phyloP scores from a whole-genome alignment of 2,329 filamentous ascomycete species.

The Penicillium sp. region DNA sequence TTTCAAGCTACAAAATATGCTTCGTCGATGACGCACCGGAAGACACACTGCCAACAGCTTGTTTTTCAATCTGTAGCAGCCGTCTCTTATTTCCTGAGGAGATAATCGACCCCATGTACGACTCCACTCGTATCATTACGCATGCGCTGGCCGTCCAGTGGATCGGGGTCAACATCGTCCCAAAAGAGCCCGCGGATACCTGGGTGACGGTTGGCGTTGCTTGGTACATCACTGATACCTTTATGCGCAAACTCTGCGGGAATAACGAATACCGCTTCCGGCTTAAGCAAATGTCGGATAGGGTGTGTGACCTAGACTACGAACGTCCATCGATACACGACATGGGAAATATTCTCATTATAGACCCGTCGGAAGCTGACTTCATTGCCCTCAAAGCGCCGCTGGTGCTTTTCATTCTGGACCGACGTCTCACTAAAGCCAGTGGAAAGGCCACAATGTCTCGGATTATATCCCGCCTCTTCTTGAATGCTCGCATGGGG shows the following conservation, averaged over 20 bases:
- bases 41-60: constrained; percentile 78
- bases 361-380: constrained; percentile 84
- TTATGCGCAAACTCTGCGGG: constrained; percentile 87
- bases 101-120: constrained; percentile 82
- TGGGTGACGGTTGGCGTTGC: constrained; percentile 92
- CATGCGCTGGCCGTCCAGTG: constrained; percentile 89
- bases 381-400: constrained; percentile 92
- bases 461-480: constrained; percentile 82
- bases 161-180: constrained; percentile 90
- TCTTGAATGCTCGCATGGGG: constrained; percentile 84
- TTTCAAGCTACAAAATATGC: constrained; percentile 87
- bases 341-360: constrained; percentile 75
- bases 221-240: constrained; percentile 93
- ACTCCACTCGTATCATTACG: constrained; percentile 78
- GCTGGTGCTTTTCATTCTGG: constrained; percentile 89
- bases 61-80: constrained; percentile 84
- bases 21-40: constrained; percentile 88
- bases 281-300: constrained; percentile 83
- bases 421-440: constrained; percentile 86
- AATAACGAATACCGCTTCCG: constrained; percentile 94
- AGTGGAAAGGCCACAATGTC: constrained; percentile 83
- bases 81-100: constrained; percentile 83
- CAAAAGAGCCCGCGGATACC: constrained; percentile 77
- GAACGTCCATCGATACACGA: constrained; percentile 81
- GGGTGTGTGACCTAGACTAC: constrained; percentile 79